Evolutionary conservation across 2,329 filamentous ascomycete species (phyloP).

Genomic region (Apiospora saccharicola): DNA sequence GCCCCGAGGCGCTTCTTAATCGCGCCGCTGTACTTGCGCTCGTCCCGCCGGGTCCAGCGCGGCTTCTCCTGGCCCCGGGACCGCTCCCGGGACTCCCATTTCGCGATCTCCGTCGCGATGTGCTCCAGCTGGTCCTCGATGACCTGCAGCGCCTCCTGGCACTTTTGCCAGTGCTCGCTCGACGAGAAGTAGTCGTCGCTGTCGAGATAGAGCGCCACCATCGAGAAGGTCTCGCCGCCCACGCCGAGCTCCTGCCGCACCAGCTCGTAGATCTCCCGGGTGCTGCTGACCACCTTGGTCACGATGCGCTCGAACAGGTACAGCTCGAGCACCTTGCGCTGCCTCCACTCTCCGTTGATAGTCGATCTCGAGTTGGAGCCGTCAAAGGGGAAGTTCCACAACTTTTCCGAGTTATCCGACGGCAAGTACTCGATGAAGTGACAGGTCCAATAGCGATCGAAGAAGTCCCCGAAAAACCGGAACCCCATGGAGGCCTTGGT

Average conservation of each 20-base stretch:
- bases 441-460: constrained; percentile 44
- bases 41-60: constrained; percentile 43
- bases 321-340: constrained; percentile 42
- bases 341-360: constrained; percentile 30
- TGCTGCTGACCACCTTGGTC: constrained; percentile 22
- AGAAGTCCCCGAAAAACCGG: constrained; percentile 42
- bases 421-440: constrained; percentile 34
- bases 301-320: constrained; percentile 34
- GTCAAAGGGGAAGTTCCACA: neutral
- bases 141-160: constrained; percentile 32
- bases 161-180: constrained; percentile 30
- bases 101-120: constrained; percentile 31
- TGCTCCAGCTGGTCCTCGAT: constrained; percentile 35
- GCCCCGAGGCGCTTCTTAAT: constrained; percentile 27
- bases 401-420: neutral
- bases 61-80: constrained; percentile 38
- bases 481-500: constrained; percentile 36
- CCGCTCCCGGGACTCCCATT: constrained; percentile 38
- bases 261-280: constrained; percentile 20
- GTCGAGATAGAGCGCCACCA: constrained; percentile 16
- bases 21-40: constrained; percentile 38
- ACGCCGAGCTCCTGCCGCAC: neutral
- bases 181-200: constrained; percentile 26
- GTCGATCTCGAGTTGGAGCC: neutral
- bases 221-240: constrained; percentile 18